Evolutionary conservation across 176 grass and related monocot genomes (phyloP).

Genomic region (Tuctoria greenei): DNA sequence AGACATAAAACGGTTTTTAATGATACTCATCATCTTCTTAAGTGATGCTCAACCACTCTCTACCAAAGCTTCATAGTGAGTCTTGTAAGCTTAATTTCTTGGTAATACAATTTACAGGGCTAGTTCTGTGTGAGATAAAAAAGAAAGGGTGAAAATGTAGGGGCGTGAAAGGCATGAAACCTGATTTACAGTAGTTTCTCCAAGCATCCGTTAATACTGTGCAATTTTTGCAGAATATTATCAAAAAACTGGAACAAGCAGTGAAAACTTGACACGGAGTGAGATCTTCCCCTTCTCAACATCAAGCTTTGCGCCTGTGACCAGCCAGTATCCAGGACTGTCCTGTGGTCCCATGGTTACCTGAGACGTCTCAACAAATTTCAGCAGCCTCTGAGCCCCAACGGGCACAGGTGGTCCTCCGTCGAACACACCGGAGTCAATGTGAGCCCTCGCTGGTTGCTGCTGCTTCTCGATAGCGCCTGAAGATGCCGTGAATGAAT

Average conservation of each 20-base stretch:
- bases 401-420: conserved; percentile 63
- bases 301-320: conserved; percentile 78
- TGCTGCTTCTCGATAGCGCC: conserved; percentile 23
- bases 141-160: not conserved
- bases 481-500: conserved; percentile 37
- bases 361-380: conserved; percentile 73
- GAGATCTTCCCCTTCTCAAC: conserved; percentile 80
- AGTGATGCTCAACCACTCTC: too few species aligned
- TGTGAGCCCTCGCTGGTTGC: not conserved
- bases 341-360: conserved; percentile 76
- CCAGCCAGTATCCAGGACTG: conserved; percentile 82
- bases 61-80: too few species aligned
- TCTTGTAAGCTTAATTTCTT: too few species aligned
- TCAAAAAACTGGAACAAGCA: conserved; percentile 63
- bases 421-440: conserved; percentile 76
- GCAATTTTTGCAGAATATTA: not conserved
- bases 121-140: not conserved
- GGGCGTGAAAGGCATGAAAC: not conserved
- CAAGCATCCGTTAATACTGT: not conserved
- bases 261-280: conserved; percentile 82
- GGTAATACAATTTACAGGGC: not conserved
- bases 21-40: not conserved
- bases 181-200: not conserved
- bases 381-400: conserved; percentile 62
- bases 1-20: too few species aligned